Base-by-base conservation (phyloP, 2,329 filamentous ascomycete species). In the Colletotrichum higginsianum region DNA sequence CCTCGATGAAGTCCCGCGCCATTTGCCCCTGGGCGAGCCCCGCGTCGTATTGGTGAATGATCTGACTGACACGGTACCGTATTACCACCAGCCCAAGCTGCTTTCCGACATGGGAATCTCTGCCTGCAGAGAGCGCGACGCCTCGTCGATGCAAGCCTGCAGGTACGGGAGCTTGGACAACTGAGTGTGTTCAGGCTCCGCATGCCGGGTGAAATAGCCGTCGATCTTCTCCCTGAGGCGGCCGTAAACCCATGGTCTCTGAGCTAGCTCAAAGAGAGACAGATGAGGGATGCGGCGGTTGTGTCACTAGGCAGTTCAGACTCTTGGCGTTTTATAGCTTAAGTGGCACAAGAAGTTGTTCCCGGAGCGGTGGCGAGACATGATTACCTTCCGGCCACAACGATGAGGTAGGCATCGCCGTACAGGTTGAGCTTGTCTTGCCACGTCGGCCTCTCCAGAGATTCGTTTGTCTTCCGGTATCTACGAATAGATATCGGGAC, bases 31-130 rank as follows among this genome's bases (percentile, higher is more conserved):
- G 60, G 15, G 72, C 70, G 21, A 74, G 67, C 23, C 42, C 42
- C 42, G 70, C 66, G 53, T 74, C 62, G 18, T 74, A 73, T 13
- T 49, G 55, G 56, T 66, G 66, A 18, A 74, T 58, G 2, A 74
- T 68, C 40, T 73, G 72, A 44, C 72, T 73, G 42, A 62, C 71
- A 38, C 63, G 68, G 38, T 73, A 74, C 18, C 75, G 71, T 23
- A 80, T 50, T 64, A 82, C 80, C 77, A 82, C 80, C 47, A 83
- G 71, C 0, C 76, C 81, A 1, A 83, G 75, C 66, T 79, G 77
- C 67, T 82, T 82, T 1, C 82, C 82, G 1, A 79, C 79, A 50
- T 82, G 83, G 6, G 79, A 78, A 58, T 79, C 79, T 1, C 74
- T 76, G 3, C 81, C 80, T 80, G 21, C 2, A 30, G 30, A 26